phyloP scores from a whole-genome alignment of 805 yeast genomes.

The Candida boidinii region DNA sequence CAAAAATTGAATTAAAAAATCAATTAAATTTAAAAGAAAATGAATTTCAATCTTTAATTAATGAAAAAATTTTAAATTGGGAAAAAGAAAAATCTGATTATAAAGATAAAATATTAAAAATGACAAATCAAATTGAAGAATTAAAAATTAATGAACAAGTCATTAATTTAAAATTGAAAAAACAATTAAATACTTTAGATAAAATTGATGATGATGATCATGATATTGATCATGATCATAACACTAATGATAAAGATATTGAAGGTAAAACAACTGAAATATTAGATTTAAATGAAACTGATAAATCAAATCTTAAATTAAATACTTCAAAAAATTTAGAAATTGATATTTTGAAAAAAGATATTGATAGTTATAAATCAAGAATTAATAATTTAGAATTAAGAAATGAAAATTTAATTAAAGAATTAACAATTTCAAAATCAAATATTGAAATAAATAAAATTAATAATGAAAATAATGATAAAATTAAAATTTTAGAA shows the following conservation, averaged over 20 bases:
- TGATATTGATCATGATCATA: constrained; percentile 14
- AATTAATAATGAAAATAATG: constrained; percentile 32
- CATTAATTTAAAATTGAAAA: constrained; percentile 46
- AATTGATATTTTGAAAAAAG: constrained; percentile 62
- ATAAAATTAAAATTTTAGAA: constrained; percentile 47
- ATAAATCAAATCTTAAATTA: constrained; percentile 21
- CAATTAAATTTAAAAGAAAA: constrained; percentile 64
- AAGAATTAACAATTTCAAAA: constrained; percentile 50
- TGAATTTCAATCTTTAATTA: constrained; percentile 57
- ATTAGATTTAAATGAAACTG: constrained; percentile 8
- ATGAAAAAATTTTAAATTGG: constrained; percentile 73
- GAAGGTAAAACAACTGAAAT: constrained; percentile 3
- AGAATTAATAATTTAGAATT: constrained; percentile 65
- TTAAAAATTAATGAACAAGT: constrained; percentile 58
- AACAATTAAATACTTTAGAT: constrained; percentile 36
- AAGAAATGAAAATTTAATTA: constrained; percentile 66
- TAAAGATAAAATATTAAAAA: constrained; percentile 48
- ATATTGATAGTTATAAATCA: constrained; percentile 61
- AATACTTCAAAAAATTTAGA: constrained; percentile 44
- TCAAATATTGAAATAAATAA: constrained; percentile 35
- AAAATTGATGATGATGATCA: constrained; percentile 20
- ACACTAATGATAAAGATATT: constrained; percentile 5
- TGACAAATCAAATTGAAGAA: constrained; percentile 49
- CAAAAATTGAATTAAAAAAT: constrained; percentile 44
- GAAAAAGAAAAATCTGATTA: no score